Percentiles rank a stretch among this genome's conserved stretches.
phyloP scores from a whole-genome alignment of 305 asterid species.

The Andrographis paniculata region DNA sequence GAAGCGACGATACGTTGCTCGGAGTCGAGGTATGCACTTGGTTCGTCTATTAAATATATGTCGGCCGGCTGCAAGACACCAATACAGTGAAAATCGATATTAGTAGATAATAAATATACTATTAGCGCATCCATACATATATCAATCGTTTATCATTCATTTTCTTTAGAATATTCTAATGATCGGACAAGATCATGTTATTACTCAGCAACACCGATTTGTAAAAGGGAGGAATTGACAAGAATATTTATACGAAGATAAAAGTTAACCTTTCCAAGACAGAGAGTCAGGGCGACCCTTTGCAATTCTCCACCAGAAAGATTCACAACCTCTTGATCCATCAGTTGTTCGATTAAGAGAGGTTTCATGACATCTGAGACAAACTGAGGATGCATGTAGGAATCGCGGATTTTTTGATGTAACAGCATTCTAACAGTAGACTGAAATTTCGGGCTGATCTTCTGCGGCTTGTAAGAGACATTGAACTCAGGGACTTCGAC shows the following conservation, averaged over 20 bases:
- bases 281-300: constrained; percentile 83
- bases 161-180: too few species aligned
- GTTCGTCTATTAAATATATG: constrained; percentile 84
- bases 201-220: constrained; percentile 7
- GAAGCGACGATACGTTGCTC: constrained; percentile 97
- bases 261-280: constrained; percentile 89
- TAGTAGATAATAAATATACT: too few species aligned
- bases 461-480: constrained; percentile 97
- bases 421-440: constrained; percentile 62
- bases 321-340: constrained; percentile 95
- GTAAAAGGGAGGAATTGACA: too few species aligned
- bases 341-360: constrained; percentile 88
- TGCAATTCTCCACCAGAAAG: constrained; percentile 99
- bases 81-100: constrained; percentile 12
- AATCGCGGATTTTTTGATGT: constrained; percentile 78
- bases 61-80: constrained; percentile 81
- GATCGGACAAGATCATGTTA: background rate
- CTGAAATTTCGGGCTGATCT: constrained; percentile 79
- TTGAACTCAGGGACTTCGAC: constrained; percentile 87
- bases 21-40: constrained; percentile 93
- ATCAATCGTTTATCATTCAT: too few species aligned
- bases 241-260: constrained; percentile 1
- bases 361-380: constrained; percentile 95
- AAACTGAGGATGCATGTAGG: constrained; percentile 90
- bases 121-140: too few species aligned